phyloP scores from a whole-genome alignment of 1,284 basidiomycete species.

The Apiotrichum siamense region DNA sequence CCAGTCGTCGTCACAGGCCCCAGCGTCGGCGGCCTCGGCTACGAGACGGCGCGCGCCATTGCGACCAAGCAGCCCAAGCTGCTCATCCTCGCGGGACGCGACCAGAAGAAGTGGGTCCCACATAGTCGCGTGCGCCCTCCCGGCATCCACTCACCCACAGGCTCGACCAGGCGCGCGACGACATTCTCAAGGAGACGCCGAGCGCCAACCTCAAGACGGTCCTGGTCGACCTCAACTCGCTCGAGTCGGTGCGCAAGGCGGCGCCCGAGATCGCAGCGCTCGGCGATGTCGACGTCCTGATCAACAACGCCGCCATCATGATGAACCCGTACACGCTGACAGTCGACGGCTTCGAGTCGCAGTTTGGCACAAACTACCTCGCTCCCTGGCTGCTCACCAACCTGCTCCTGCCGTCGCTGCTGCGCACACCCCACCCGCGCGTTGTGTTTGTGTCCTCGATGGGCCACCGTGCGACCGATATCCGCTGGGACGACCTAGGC shows the following conservation, averaged over 20 bases:
- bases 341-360: constrained; percentile 28
- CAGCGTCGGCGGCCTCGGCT: constrained; percentile 16
- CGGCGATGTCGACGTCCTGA: constrained; percentile 22
- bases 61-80: constrained; percentile 15
- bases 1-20: constrained; percentile 22
- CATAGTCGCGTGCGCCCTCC: no score
- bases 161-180: constrained; percentile 8
- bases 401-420: no score
- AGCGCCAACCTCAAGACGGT: constrained; percentile 3
- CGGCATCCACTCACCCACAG: constrained; percentile 10
- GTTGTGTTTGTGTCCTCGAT: constrained; percentile 14
- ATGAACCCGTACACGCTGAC: constrained; percentile 17
- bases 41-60: constrained; percentile 18
- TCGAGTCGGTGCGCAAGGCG: constrained; percentile 6
- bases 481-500: constrained; percentile 16
- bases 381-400: constrained; percentile 27
- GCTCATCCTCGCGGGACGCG: no score
- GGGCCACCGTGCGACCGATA: constrained; percentile 5
- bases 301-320: constrained; percentile 33
- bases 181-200: constrained; percentile 9
- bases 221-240: constrained; percentile 15
- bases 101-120: constrained; percentile 16
- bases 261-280: constrained; percentile 7
- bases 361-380: constrained; percentile 33
- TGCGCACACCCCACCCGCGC: no score